Conservation (phyloP, 1,284 basidiomycete species). For the Tranzscheliella williamsii region DNA sequence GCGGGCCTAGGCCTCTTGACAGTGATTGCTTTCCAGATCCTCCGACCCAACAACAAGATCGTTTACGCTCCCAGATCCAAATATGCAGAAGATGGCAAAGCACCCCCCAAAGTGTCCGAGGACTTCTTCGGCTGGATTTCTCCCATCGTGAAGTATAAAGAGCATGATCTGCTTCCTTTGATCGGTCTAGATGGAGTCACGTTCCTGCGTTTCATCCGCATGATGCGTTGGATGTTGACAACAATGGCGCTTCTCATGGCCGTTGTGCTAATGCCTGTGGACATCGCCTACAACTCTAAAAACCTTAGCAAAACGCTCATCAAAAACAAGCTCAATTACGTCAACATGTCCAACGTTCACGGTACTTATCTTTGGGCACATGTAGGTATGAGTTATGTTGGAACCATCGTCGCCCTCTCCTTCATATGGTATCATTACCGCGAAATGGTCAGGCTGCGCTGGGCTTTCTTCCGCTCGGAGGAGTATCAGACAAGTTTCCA, state of each 20-base stretch:
- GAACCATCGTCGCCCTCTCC: slow-evolving; percentile 42
- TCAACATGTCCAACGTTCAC: slow-evolving; percentile 54
- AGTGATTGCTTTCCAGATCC: slow-evolving; percentile 47
- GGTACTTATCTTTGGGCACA: slow-evolving; percentile 57
- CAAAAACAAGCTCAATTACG: slow-evolving; percentile 35
- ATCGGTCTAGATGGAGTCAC: slow-evolving; percentile 87
- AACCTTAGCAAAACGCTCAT: slow-evolving; percentile 18
- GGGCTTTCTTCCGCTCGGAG: slow-evolving; percentile 54
- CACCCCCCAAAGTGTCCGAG: slow-evolving; percentile 71
- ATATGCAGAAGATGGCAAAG: slow-evolving; percentile 79
- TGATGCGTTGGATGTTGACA: slow-evolving; percentile 68
- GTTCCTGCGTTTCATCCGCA: slow-evolving; percentile 86
- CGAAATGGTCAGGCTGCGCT: slow-evolving; percentile 51
- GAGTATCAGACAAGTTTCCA: slow-evolving; percentile 63
- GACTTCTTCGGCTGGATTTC: slow-evolving; percentile 74
- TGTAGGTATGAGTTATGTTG: slow-evolving; percentile 57
- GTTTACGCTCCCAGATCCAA: slow-evolving; percentile 82
- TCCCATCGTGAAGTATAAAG: slow-evolving; percentile 79
- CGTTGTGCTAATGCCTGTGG: slow-evolving; percentile 78
- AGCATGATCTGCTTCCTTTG: slow-evolving; percentile 84
- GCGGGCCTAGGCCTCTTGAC: slow-evolving; percentile 38
- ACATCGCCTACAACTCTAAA: slow-evolving; percentile 62
- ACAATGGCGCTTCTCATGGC: slow-evolving; percentile 66
- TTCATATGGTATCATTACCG: slow-evolving; percentile 55
- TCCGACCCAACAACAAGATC: slow-evolving; percentile 65